Evolutionary conservation across 768 basidiomycete species (phyloP), one percentile per base, ranked within the genome.

Genomic region (Tulasnella sp.): DNA sequence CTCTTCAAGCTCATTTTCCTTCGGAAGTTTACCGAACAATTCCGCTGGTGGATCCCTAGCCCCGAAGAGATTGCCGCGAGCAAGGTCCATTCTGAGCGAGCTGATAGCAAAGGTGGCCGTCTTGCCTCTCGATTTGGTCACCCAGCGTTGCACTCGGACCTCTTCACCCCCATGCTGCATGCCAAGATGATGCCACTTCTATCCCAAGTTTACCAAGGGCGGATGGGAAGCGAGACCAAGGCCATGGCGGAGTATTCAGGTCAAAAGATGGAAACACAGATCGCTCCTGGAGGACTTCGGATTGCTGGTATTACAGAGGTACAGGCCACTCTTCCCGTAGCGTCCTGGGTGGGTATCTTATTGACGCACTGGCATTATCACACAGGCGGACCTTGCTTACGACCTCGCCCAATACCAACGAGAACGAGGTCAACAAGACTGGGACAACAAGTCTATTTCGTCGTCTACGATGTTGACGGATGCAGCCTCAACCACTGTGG

Each of bases 41-140:
- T 97, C 90, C 88, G 88, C 71, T 97, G 91, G 87, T 98, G 92
- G 86, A 90, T 89, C n/a, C 96, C 98, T 3, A 89, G 91, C 2
- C 91, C 93, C 52, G 87, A 90, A 2, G 97, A 98, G 84, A 87
- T 97, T 56, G 89, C 89, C 16, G 84, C 88, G 56, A 91, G 92
- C 72, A 92, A 94, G 82, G 89, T 96, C 3, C 89, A 96, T 83
- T 94, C 95, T 0, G 90, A 92, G 76, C 90, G 91, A 72, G 89
- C 90, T 0, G 97, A 98, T 84, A 87, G 89, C 79, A 88, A 88
- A 48, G 88, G 92, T 77, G 89, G 93, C 83, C 90, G 93, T 44
- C 90, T 99, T 40, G 92, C 92, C 86, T 95, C 92, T 84, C 92
- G 97, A 39, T 99, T 99, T 86, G 94, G 97, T 0, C 98, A 99